Percentiles rank a stretch among this genome's conserved stretches.
Conservation (phyloP, 768 basidiomycete genomes). For the Tricholomella constricta region DNA sequence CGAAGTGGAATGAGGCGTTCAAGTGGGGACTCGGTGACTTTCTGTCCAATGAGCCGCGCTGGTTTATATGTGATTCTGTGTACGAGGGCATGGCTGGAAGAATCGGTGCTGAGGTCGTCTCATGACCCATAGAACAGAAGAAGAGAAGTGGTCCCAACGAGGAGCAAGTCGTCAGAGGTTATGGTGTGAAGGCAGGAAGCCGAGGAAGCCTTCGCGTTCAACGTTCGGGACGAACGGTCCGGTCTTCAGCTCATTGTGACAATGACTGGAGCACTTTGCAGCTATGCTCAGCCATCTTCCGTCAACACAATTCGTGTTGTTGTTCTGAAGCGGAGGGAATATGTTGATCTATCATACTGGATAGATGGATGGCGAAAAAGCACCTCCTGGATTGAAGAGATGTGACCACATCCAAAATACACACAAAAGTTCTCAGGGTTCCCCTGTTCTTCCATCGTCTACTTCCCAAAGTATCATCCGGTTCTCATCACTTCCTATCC, state of each 20-base stretch:
- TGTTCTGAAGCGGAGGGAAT: too few relatives aligned
- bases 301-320: not conserved
- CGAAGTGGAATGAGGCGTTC: not conserved
- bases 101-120: constrained; percentile 3
- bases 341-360: too few relatives aligned
- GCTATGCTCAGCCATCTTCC: not conserved
- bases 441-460: too few relatives aligned
- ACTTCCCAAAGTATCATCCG: too few relatives aligned
- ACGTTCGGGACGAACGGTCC: constrained; percentile 1
- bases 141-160: constrained; percentile 8
- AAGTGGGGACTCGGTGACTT: not conserved
- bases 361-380: too few relatives aligned
- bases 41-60: not conserved
- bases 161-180: not conserved
- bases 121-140: constrained; percentile 14
- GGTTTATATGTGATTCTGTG: constrained; percentile 1
- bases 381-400: too few relatives aligned
- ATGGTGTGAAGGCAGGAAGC: constrained; percentile 3
- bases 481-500: too few relatives aligned
- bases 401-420: too few relatives aligned
- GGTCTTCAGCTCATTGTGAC: not conserved
- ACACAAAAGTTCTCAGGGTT: too few relatives aligned
- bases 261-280: not conserved
- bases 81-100: not conserved
- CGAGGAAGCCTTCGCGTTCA: constrained; percentile 1